phyloP scores from a whole-genome alignment of 345 rosid genomes.

The Physaria fendleri region DNA sequence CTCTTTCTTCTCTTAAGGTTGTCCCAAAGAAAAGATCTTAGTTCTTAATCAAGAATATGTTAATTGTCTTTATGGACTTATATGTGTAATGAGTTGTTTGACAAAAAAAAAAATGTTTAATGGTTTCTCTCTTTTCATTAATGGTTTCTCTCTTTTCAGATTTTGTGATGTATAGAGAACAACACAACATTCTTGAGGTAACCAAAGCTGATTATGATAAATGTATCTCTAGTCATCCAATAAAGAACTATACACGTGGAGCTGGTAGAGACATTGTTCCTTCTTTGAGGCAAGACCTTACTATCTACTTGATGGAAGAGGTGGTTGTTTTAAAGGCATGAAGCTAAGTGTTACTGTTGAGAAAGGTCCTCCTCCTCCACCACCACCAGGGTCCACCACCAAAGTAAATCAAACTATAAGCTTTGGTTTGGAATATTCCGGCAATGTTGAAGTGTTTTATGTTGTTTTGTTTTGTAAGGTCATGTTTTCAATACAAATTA shows the following conservation, averaged over 20 bases:
- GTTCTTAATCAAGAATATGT: not conserved
- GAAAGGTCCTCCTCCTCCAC: not conserved
- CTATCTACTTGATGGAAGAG: conserved; percentile 77
- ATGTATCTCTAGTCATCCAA: conserved; percentile 62
- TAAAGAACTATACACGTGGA: conserved; percentile 72
- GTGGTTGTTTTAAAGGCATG: conserved; percentile 79
- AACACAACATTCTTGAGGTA: conserved; percentile 74
- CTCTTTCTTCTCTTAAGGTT: no score
- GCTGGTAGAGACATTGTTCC: conserved; percentile 89
- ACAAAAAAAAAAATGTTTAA: no score
- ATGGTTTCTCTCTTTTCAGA: conserved; percentile 30
- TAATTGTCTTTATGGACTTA: not conserved
- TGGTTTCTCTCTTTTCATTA: conserved; percentile 20
- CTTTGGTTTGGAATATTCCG: not conserved
- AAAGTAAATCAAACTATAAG: not conserved
- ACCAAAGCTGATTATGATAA: conserved; percentile 61
- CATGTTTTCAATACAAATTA: no score
- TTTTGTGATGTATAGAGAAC: conserved; percentile 82
- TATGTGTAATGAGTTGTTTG: not conserved
- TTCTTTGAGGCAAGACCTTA: conserved; percentile 54
- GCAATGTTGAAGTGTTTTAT: no score
- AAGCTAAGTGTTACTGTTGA: conserved; percentile 30
- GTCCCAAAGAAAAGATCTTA: not conserved
- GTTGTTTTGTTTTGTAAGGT: no score
- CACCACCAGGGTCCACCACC: not conserved